Evolutionary conservation across 495 filamentous ascomycete species (phyloP).

Genomic region (Recurvomyces mirabilis): DNA sequence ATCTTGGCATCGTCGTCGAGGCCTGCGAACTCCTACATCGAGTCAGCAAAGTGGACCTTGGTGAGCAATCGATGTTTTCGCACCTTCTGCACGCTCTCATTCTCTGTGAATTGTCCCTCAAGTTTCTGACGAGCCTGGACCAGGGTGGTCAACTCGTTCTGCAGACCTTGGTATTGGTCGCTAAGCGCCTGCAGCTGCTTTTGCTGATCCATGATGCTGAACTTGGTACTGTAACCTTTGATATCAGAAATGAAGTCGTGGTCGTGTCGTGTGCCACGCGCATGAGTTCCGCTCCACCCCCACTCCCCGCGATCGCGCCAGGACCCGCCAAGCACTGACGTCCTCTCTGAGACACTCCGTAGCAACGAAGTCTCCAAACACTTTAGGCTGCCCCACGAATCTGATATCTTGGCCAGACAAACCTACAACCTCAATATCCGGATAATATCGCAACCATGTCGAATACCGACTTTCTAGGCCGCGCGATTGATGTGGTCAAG

Average conservation of each 20-base stretch:
- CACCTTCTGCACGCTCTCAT: constrained; percentile 74
- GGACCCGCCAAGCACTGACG: not conserved
- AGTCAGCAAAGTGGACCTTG: not conserved
- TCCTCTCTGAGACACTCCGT: no score
- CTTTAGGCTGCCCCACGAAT: no score
- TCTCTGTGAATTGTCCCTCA: constrained; percentile 89
- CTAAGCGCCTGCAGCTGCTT: constrained; percentile 67
- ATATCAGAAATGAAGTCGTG: no score
- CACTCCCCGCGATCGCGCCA: not conserved
- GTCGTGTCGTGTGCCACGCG: not conserved
- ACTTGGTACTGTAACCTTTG: no score
- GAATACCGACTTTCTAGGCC: constrained; percentile 91
- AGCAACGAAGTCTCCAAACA: no score
- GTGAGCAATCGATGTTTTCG: not conserved
- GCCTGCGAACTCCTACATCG: constrained; percentile 60
- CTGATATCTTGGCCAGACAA: no score
- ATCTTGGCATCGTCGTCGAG: constrained; percentile 74
- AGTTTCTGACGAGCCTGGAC: constrained; percentile 82
- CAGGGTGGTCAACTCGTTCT: constrained; percentile 67
- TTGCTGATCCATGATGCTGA: constrained; percentile 40
- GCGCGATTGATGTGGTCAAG: constrained; percentile 90
- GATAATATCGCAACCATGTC: constrained; percentile 78
- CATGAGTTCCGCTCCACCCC: constrained; percentile 1
- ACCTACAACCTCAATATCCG: no score
- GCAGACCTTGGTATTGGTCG: constrained; percentile 76